Evolutionary conservation across 306 rosid species (phyloP).

Genomic region (Fragaria nilgerrensis): DNA sequence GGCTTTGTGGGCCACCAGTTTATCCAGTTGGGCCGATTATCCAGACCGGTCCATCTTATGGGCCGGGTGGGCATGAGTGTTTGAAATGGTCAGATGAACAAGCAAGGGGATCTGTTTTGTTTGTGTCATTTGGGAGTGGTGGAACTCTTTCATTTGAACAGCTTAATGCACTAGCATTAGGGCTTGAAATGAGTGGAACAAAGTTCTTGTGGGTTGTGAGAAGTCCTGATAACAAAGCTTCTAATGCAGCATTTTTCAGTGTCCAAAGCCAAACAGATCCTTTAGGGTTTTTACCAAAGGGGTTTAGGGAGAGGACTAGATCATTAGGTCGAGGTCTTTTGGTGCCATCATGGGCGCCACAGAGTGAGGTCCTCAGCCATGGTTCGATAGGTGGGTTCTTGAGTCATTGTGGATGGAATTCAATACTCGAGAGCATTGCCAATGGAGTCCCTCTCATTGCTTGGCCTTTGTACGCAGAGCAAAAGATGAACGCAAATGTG

Average conservation of each 20-base stretch:
- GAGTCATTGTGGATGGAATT: slow-evolving; percentile 83
- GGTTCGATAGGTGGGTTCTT: slow-evolving; percentile 58
- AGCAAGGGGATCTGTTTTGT: slow-evolving; percentile 37
- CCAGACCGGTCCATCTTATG: neutral
- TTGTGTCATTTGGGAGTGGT: slow-evolving; percentile 44
- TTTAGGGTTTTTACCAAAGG: slow-evolving; percentile 47
- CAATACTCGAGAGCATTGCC: slow-evolving; percentile 53
- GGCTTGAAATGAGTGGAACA: slow-evolving; percentile 36
- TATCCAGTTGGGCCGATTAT: slow-evolving; percentile 51
- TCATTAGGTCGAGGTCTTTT: slow-evolving; percentile 35
- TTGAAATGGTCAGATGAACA: slow-evolving; percentile 40
- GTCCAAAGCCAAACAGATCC: slow-evolving; percentile 31
- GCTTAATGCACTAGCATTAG: slow-evolving; percentile 31
- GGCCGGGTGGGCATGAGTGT: slow-evolving; percentile 5
- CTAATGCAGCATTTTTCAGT: slow-evolving; percentile 41
- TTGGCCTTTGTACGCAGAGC: slow-evolving; percentile 79
- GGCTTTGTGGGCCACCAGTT: slow-evolving; percentile 30
- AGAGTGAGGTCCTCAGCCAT: slow-evolving; percentile 53
- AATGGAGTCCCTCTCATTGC: slow-evolving; percentile 62
- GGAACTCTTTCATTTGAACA: slow-evolving; percentile 34
- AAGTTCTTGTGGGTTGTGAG: slow-evolving; percentile 39
- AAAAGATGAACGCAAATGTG: slow-evolving; percentile 61
- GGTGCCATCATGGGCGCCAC: slow-evolving; percentile 76
- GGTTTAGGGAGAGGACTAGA: slow-evolving; percentile 54
- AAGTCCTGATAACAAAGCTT: slow-evolving; percentile 25